Conservation (phyloP, 2,329 filamentous ascomycete species). For the Knoxdaviesia capensis region DNA sequence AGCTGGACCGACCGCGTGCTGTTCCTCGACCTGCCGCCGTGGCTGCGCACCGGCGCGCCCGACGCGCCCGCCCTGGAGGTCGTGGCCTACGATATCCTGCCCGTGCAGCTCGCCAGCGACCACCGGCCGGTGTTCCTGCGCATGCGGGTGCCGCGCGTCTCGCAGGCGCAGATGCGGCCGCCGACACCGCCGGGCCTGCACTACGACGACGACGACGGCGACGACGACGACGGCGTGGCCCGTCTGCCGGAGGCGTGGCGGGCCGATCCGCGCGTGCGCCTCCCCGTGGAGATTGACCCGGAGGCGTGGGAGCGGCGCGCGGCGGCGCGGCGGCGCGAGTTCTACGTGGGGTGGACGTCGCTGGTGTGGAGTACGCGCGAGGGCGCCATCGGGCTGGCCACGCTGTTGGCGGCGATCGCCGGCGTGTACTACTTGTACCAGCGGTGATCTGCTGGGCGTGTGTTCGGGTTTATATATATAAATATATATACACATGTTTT, state of each 20-base stretch:
- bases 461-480: too few relatives aligned
- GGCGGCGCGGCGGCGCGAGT: constrained; percentile 23
- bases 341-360: constrained; percentile 31
- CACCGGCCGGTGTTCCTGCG: constrained; percentile 69
- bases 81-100: constrained; percentile 54
- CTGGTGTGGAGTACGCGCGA: constrained; percentile 32
- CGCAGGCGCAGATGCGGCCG: constrained; percentile 17
- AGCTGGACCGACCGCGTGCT: constrained; percentile 88
- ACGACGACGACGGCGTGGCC: constrained; percentile 2
- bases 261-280: constrained; percentile 20
- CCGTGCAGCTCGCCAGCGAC: constrained; percentile 65
- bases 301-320: constrained; percentile 32
- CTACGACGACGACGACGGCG: constrained; percentile 2
- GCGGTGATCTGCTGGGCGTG: too few relatives aligned
- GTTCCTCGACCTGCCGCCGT: constrained; percentile 43
- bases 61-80: constrained; percentile 22
- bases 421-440: constrained; percentile 24
- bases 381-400: constrained; percentile 23
- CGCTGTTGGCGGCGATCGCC: constrained; percentile 19
- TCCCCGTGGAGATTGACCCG: constrained; percentile 32
- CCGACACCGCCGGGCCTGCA: constrained; percentile 8
- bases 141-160: constrained; percentile 40
- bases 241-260: constrained; percentile 9
- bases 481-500: too few relatives aligned
- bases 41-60: constrained; percentile 16